Conservation (phyloP, 805 yeast genomes). For the Teunomyces gatunensis region DNA sequence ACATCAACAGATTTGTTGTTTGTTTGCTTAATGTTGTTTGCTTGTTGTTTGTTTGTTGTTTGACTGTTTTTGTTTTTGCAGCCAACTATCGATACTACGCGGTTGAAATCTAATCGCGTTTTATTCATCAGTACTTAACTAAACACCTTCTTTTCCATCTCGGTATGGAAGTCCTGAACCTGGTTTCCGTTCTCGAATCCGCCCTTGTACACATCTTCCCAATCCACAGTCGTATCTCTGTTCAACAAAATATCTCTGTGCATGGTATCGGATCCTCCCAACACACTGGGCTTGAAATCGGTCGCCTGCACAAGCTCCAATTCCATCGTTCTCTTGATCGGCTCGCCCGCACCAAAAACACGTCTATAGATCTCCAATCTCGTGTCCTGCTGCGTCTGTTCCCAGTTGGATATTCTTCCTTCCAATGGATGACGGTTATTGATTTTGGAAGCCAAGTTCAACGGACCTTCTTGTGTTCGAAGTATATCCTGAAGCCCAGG, state of each 20-base stretch:
- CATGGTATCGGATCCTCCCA: conserved; percentile 58
- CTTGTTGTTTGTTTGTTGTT: too few species aligned
- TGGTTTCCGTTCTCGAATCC: conserved; percentile 42
- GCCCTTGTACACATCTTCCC: conserved; percentile 90
- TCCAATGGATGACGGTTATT: conserved; percentile 88
- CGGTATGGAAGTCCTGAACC: conserved; percentile 62
- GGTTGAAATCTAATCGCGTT: too few species aligned
- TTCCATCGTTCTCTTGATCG: conserved; percentile 90
- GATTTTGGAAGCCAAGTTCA: conserved; percentile 55
- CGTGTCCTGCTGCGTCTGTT: conserved; percentile 63
- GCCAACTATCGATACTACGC: too few species aligned
- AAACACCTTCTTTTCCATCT: conserved; percentile 59
- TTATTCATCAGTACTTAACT: background rate
- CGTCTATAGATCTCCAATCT: conserved; percentile 78
- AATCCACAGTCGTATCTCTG: conserved; percentile 74
- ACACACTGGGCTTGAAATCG: conserved; percentile 62
- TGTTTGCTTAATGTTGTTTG: too few species aligned
- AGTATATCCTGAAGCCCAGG: conserved; percentile 70
- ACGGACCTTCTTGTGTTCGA: conserved; percentile 64
- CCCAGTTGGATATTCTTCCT: conserved; percentile 74
- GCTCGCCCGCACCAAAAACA: conserved; percentile 89
- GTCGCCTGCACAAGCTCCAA: conserved; percentile 65
- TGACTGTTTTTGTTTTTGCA: too few species aligned
- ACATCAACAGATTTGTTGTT: too few species aligned
- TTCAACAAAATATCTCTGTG: conserved; percentile 79